phyloP scores from a whole-genome alignment of 768 basidiomycete species.

The Lactarius deliciosus region DNA sequence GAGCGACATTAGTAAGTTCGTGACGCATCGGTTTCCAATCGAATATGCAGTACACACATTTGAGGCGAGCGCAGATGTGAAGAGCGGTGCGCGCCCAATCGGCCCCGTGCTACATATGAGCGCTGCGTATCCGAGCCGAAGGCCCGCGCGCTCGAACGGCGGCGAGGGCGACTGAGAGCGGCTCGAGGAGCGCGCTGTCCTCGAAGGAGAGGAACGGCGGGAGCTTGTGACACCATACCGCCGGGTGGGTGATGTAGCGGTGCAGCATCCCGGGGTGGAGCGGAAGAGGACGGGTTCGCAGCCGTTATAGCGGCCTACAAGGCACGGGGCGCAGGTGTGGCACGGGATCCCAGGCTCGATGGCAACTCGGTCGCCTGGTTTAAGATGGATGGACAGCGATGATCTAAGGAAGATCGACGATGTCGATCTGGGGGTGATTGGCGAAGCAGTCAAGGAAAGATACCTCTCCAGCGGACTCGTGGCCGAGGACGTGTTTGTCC shows the following conservation, averaged over 20 bases:
- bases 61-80: conserved; percentile 64
- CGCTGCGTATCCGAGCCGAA: conserved; percentile 63
- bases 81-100: conserved; percentile 62
- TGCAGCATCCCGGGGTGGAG: conserved; percentile 47
- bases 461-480: conserved; percentile 69
- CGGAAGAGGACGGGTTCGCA: conserved; percentile 59
- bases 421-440: not conserved
- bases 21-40: conserved; percentile 75
- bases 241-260: conserved; percentile 28
- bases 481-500: conserved; percentile 52
- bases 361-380: conserved; percentile 61
- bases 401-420: not conserved
- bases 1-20: conserved; percentile 71
- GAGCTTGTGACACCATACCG: conserved; percentile 53
- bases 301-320: conserved; percentile 64
- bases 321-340: conserved; percentile 61
- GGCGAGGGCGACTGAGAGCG: conserved; percentile 64
- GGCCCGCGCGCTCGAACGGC: conserved; percentile 62
- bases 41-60: conserved; percentile 74
- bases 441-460: not conserved
- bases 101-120: conserved; percentile 69
- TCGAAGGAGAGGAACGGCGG: conserved; percentile 63
- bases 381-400: conserved; percentile 18
- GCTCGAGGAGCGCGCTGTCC: conserved; percentile 68
- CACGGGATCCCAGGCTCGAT: conserved; percentile 72